A percentile compares a stretch with the other conserved stretches of the same genome.
These are phyloP conservation scores for Trametes hirsuta DNA, from an alignment of 1,284 basidiomycete genomes.

Conservation along the genomic window DNA sequence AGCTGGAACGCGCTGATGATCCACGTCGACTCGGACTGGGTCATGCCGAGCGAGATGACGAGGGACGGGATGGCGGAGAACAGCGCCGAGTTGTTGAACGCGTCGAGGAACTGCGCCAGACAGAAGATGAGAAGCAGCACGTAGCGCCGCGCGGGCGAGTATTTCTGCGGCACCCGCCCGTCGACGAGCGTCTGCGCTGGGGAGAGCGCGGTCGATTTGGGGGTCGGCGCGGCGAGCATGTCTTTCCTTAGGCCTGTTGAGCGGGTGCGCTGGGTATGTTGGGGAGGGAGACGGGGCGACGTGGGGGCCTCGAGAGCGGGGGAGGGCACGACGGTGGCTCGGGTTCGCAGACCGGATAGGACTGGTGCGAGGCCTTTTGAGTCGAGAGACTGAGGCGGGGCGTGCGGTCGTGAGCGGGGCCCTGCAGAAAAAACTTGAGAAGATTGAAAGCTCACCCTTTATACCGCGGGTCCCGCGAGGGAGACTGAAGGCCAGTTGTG, in stretches of 20 bases:
- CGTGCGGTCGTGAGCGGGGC: background rate
- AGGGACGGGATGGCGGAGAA: slow-evolving; percentile 46
- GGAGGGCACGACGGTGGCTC: slow-evolving; percentile 3
- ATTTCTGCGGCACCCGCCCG: slow-evolving; percentile 31
- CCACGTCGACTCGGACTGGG: slow-evolving; percentile 36
- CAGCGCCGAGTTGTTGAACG: slow-evolving; percentile 52
- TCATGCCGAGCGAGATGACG: slow-evolving; percentile 32
- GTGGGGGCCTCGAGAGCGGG: background rate
- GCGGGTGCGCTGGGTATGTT: background rate
- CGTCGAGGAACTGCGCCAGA: slow-evolving; percentile 48
- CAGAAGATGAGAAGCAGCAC: slow-evolving; percentile 47
- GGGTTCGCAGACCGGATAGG: background rate
- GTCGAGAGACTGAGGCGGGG: background rate
- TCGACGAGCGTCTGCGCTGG: slow-evolving; percentile 33
- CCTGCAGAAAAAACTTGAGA: background rate
- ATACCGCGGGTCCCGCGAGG: background rate
- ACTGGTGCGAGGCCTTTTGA: background rate
- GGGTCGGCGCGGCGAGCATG: slow-evolving; percentile 25
- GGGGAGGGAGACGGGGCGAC: background rate
- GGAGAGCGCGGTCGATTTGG: slow-evolving; percentile 25
- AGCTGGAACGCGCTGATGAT: slow-evolving; percentile 39
- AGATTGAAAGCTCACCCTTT: background rate
- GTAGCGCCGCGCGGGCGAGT: slow-evolving; percentile 32
- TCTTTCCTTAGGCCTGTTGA: background rate
- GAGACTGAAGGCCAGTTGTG: background rate